Evolutionary conservation across 805 yeast genomes (phyloP).

Genomic region (Zygotorulaspora florentina): DNA sequence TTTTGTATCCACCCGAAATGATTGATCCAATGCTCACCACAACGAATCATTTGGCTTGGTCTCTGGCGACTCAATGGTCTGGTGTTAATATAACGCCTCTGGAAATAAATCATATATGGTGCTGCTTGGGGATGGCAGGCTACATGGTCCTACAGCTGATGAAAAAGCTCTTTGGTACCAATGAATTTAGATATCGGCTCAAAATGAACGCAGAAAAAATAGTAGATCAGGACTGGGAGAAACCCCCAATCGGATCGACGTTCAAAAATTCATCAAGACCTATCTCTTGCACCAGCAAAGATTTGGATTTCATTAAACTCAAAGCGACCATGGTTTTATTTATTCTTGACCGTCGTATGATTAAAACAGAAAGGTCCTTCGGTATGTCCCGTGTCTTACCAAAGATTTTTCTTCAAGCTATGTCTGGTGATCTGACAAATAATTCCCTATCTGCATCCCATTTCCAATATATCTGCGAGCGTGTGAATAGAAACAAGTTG

Average conservation of each 20-base stretch:
- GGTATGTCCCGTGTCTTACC: conserved; percentile 91
- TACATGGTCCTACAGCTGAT: conserved; percentile 77
- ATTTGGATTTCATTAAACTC: conserved; percentile 62
- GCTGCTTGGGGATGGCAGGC: conserved; percentile 76
- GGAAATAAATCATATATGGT: conserved; percentile 79
- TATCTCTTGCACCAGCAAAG: conserved; percentile 34
- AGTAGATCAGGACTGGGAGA: conserved; percentile 70
- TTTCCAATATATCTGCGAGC: conserved; percentile 91
- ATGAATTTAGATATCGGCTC: conserved; percentile 71
- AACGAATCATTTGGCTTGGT: conserved; percentile 64
- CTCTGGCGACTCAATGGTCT: conserved; percentile 86
- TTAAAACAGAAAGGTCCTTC: conserved; percentile 90
- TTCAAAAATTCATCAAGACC: conserved; percentile 34
- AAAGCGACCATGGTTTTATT: conserved; percentile 84
- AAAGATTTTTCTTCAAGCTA: conserved; percentile 84
- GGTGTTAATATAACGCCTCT: conserved; percentile 87
- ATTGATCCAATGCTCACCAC: conserved; percentile 74
- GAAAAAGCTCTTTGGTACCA: conserved; percentile 70
- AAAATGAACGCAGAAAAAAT: conserved; percentile 61
- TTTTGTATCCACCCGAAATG: conserved; percentile 66
- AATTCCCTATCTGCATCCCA: conserved; percentile 76
- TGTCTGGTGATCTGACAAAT: conserved; percentile 86
- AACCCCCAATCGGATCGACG: conserved; percentile 76
- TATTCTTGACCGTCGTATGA: conserved; percentile 87
- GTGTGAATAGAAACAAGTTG: conserved; percentile 80